Evolutionary conservation across 176 grass and related monocot species (phyloP).

Genomic region (Lolium perenne): DNA sequence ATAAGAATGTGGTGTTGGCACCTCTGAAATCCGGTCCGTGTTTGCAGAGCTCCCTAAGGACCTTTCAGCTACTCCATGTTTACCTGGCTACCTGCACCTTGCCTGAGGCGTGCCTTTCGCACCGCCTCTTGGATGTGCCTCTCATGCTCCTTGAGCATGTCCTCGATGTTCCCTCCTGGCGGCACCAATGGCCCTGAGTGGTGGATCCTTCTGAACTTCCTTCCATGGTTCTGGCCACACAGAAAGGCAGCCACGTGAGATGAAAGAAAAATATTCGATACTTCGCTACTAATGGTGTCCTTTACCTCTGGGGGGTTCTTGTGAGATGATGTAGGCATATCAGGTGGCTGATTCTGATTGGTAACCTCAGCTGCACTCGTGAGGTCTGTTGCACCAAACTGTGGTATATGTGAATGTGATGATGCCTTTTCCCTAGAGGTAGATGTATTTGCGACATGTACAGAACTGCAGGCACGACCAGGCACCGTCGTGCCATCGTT

Average conservation of each 20-base stretch:
- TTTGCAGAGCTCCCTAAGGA: conserved; percentile 7
- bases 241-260: conserved; percentile 4
- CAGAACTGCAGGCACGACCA: conserved; percentile 48
- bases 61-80: conserved; percentile 18
- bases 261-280: conserved; percentile 13
- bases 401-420: conserved; percentile 48
- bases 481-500: conserved; percentile 33
- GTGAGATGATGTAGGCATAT: conserved; percentile 46
- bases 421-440: conserved; percentile 55
- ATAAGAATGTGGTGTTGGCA: background rate
- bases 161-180: conserved; percentile 75
- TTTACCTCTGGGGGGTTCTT: conserved; percentile 47
- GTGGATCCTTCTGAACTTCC: conserved; percentile 75
- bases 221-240: conserved; percentile 54
- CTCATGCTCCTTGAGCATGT: conserved; percentile 93
- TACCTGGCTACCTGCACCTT: conserved; percentile 45
- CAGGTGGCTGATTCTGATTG: conserved; percentile 48
- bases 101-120: conserved; percentile 65
- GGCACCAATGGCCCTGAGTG: conserved; percentile 86
- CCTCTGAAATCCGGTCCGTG: conserved; percentile 8
- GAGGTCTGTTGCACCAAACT: conserved; percentile 34
- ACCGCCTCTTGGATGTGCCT: conserved; percentile 86
- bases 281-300: conserved; percentile 48
- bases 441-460: conserved; percentile 53
- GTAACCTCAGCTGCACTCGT: conserved; percentile 35